A percentile compares a stretch with the other conserved stretches of the same genome.
Evolutionary conservation across 129 eudicot species (phyloP).

Genomic region (Erigeron canadensis): DNA sequence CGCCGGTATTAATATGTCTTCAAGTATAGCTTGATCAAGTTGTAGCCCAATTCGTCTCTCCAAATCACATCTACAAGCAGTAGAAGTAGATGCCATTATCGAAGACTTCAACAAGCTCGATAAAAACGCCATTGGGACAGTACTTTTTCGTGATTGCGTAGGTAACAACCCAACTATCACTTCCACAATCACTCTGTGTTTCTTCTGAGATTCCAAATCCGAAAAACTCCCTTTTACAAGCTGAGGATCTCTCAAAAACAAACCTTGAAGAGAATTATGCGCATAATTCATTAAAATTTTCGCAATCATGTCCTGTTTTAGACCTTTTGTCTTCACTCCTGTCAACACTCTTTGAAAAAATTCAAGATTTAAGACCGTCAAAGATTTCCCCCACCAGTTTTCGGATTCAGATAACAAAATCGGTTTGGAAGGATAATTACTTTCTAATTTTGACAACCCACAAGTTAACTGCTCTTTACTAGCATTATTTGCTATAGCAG

Average conservation of each 20-base stretch:
- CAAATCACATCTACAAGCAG: conserved; percentile 82
- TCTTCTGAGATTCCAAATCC: conserved; percentile 71
- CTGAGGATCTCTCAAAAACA: conserved; percentile 57
- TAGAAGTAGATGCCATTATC: conserved; percentile 60
- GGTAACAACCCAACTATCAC: conserved; percentile 74
- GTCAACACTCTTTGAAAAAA: conserved; percentile 79
- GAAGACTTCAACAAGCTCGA: conserved; percentile 83
- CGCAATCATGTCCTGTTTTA: conserved; percentile 85
- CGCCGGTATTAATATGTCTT: conserved; percentile 83
- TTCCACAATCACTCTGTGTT: conserved; percentile 71
- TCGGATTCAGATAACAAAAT: conserved; percentile 46
- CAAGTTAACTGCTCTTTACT: conserved; percentile 85
- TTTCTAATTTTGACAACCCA: conserved; percentile 76
- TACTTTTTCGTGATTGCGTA: conserved; percentile 75
- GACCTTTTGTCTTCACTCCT: conserved; percentile 73
- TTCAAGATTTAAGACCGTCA: conserved; percentile 60
- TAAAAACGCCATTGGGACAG: conserved; percentile 93
- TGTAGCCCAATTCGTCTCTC: conserved; percentile 95
- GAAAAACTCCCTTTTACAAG: conserved; percentile 48
- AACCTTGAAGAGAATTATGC: conserved; percentile 74
- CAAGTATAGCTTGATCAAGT: conserved; percentile 92
- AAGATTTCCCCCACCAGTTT: conserved; percentile 94
- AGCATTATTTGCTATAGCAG: conserved; percentile 78
- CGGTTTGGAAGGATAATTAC: conserved; percentile 51
- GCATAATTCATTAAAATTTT: conserved; percentile 80